Conservation (phyloP, 805 yeast genomes). For the Candida ortonii region DNA sequence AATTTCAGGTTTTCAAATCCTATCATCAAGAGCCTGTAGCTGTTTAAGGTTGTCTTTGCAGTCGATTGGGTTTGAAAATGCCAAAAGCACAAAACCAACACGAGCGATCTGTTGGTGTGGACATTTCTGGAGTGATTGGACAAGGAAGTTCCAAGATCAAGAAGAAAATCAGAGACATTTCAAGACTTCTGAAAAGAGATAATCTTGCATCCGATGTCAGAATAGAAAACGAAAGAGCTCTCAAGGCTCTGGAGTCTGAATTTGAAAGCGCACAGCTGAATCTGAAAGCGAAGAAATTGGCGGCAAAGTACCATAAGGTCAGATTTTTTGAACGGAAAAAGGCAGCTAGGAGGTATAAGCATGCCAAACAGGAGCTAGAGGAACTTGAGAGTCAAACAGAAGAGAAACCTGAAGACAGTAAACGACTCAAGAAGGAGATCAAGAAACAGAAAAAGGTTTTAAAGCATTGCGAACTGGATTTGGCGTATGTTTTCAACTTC, state of each 20-base stretch:
- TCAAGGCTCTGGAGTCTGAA: constrained; percentile 47
- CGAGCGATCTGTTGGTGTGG: constrained; percentile 21
- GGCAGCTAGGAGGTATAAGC: constrained; percentile 68
- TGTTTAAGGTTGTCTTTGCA: too few relatives aligned
- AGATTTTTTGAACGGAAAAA: constrained; percentile 88
- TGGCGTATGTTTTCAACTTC: constrained; percentile 71
- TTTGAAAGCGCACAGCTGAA: constrained; percentile 39
- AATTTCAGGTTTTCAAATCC: too few relatives aligned
- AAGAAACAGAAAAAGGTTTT: constrained; percentile 46
- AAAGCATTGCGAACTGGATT: constrained; percentile 59
- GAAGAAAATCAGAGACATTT: constrained; percentile 83
- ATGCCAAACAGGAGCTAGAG: constrained; percentile 39
- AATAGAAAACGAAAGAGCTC: constrained; percentile 44
- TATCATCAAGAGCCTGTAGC: too few relatives aligned
- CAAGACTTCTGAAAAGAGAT: constrained; percentile 60
- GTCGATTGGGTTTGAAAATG: too few relatives aligned
- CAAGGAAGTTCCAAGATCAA: constrained; percentile 54
- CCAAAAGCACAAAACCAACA: constrained; percentile 1
- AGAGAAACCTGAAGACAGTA: constrained; percentile 22
- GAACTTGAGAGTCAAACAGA: constrained; percentile 33
- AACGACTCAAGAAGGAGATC: constrained; percentile 28
- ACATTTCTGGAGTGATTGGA: constrained; percentile 29
- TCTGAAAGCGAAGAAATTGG: constrained; percentile 40
- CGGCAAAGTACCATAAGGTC: constrained; percentile 87
- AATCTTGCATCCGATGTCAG: constrained; percentile 54